Base-by-base conservation (phyloP, 345 rosid species). In the Syzygium aromaticum region DNA sequence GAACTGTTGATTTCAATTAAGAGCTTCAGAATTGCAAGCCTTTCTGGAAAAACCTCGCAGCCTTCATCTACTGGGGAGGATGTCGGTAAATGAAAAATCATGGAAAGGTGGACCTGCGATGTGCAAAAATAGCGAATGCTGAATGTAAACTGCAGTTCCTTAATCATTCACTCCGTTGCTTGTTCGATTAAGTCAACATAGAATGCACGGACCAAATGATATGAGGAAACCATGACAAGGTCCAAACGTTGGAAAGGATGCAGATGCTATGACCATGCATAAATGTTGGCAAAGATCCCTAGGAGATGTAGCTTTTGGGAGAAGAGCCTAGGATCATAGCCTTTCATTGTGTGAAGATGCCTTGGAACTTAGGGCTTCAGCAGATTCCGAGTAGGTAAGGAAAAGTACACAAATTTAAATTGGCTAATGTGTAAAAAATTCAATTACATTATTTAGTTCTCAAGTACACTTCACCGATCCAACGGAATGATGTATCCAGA, bases 71-170 rank as follows among this genome's bases (percentile, higher is more conserved):
- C 90, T 85, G 33, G 95, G 95, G 86, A 95, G 88, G 77, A 95
- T 78, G 84, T 95, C 98, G 30, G 98, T 90, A 85, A 97, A 91
- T 19, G 95, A 91, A 91, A 94, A 97, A 89, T 97, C 98, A 90
- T 95, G 98, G 91, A 95, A 96, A 17, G 99, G 98, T 46, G 98
- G 98, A 91, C 98, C 98, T 97, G 95, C 91, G 89, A 84, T 43
- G 61, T 78, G 82, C 21, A 61, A 84, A 77, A 63, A 28, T 28
- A 38, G 28, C 77, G 28, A 85, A n/a, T 51, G 46, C 77, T 46
- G 67, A 54, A 54, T 17, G 25, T 10, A 57, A n/a, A 43, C 30
- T 59, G 63, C 43, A 84, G 43, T 54, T 51, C 56, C 40, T 52
- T 84, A 84, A 84, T 53, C 54, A 84, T 67, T 19, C 80, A 33